Evolutionary conservation across 2,329 filamentous ascomycete genomes (phyloP).

Genomic region (Sclerotinia nivalis): DNA sequence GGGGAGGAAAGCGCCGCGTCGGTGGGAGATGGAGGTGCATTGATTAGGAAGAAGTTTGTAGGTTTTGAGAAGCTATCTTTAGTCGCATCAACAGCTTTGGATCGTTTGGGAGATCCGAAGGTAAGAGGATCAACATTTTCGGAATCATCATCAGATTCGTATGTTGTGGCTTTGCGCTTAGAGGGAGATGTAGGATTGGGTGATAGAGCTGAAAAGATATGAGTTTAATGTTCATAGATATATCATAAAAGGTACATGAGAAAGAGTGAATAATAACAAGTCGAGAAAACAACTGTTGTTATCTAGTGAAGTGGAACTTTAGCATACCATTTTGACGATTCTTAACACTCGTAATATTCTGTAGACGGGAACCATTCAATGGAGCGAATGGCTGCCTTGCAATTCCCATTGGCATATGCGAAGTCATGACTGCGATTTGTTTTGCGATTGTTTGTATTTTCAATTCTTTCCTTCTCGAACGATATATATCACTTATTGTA

Average conservation of each 20-base stretch:
- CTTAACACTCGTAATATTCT: conserved; percentile 72
- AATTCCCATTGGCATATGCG: conserved; percentile 35
- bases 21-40: conserved; percentile 40
- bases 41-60: conserved; percentile 37
- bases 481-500: not conserved
- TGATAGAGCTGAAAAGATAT: conserved; percentile 29
- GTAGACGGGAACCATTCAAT: conserved; percentile 67
- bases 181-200: conserved; percentile 35
- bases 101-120: conserved; percentile 55
- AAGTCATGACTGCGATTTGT: conserved; percentile 31
- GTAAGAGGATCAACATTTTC: conserved; percentile 63
- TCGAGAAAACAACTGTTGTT: not conserved
- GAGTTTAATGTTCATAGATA: conserved; percentile 30
- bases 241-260: not conserved
- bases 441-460: not conserved
- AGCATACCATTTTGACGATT: conserved; percentile 71
- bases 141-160: conserved; percentile 50
- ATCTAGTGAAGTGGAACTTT: conserved; percentile 13
- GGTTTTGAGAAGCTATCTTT: conserved; percentile 20
- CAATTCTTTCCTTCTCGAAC: not conserved
- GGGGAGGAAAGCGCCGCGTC: conserved; percentile 30
- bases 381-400: conserved; percentile 72
- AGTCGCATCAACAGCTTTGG: conserved; percentile 19
- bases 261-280: not conserved
- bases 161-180: conserved; percentile 61